Conservation (phyloP, 2,329 filamentous ascomycete genomes). For the Aspergillus luchuensis region DNA sequence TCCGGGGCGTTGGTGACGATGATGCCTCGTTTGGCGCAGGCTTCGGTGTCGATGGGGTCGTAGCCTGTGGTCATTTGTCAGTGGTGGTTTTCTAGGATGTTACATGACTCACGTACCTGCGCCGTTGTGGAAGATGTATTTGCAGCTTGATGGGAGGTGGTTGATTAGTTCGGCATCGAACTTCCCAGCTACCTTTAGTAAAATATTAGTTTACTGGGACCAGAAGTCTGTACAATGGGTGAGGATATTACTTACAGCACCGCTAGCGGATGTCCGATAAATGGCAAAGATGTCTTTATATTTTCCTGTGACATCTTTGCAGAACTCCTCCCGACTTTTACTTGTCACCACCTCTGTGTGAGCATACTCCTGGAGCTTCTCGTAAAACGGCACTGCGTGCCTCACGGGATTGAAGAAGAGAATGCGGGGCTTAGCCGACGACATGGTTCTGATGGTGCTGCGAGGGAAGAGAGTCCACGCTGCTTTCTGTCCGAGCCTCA, state of each 20-base stretch:
- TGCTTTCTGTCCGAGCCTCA: too few species aligned
- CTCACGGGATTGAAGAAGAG: slow-evolving; percentile 14
- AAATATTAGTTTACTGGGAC: too few species aligned
- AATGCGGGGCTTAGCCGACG: neutral
- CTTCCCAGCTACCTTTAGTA: slow-evolving; percentile 1
- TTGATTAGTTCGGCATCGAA: slow-evolving; percentile 5
- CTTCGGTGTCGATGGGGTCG: slow-evolving; percentile 69
- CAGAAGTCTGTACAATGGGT: neutral
- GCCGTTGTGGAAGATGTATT: slow-evolving; percentile 45
- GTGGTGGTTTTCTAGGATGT: too few species aligned
- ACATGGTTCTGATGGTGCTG: too few species aligned
- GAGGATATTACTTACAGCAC: neutral
- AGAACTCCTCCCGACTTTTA: neutral
- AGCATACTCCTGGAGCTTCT: neutral
- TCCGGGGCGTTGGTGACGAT: slow-evolving; percentile 62
- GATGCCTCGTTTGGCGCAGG: slow-evolving; percentile 67
- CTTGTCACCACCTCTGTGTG: neutral
- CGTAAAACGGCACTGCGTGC: neutral
- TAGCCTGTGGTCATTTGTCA: slow-evolving; percentile 47
- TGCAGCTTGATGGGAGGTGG: neutral
- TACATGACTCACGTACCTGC: slow-evolving; percentile 53
- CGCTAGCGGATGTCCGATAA: slow-evolving; percentile 4
- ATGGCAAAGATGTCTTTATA: slow-evolving; percentile 2
- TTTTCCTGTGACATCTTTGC: neutral
- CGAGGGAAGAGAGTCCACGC: too few species aligned